These are phyloP conservation scores for Russula sp. DNA, from an alignment of 768 basidiomycete species.

Conservation along the genomic window DNA sequence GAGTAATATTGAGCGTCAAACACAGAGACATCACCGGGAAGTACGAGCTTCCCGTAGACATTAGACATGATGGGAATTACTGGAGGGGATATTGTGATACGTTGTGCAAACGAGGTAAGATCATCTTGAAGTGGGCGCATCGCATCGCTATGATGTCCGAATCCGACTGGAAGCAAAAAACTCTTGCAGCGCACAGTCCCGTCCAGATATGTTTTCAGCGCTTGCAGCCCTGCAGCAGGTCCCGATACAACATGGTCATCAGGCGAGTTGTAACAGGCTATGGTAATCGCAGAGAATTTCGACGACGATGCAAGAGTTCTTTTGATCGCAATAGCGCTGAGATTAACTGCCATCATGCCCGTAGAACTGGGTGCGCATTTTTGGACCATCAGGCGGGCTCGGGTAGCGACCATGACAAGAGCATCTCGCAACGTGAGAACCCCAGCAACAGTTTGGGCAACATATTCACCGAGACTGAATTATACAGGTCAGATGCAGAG, in stretches of 20 bases:
- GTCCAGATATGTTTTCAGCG: slow-evolving; percentile 38
- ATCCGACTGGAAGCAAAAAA: slow-evolving; percentile 44
- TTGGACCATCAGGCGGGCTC: slow-evolving; percentile 49
- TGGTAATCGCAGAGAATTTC: slow-evolving; percentile 34
- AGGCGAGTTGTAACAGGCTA: slow-evolving; percentile 57
- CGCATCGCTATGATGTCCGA: slow-evolving; percentile 59
- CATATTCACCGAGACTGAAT: slow-evolving; percentile 66
- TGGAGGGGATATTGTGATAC: slow-evolving; percentile 38
- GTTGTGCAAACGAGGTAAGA: slow-evolving; percentile 35
- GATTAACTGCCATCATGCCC: slow-evolving; percentile 56
- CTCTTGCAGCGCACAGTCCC: slow-evolving; percentile 32
- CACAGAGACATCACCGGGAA: slow-evolving; percentile 41
- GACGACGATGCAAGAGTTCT: slow-evolving; percentile 30
- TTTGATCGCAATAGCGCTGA: slow-evolving; percentile 31
- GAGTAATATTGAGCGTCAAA: slow-evolving; percentile 49
- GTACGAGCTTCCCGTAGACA: slow-evolving; percentile 45
- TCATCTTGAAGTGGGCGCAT: slow-evolving; percentile 53
- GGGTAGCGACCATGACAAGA: slow-evolving; percentile 47
- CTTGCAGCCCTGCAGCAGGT: slow-evolving; percentile 35
- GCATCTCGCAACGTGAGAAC: slow-evolving; percentile 52
- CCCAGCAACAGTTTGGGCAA: slow-evolving; percentile 56
- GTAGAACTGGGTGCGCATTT: slow-evolving; percentile 39
- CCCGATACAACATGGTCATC: slow-evolving; percentile 56
- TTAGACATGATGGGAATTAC: slow-evolving; percentile 57
- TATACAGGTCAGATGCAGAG: slow-evolving; percentile 1